Conservation (phyloP, 306 rosid genomes). For the Dalbergia cochinchinensis region DNA sequence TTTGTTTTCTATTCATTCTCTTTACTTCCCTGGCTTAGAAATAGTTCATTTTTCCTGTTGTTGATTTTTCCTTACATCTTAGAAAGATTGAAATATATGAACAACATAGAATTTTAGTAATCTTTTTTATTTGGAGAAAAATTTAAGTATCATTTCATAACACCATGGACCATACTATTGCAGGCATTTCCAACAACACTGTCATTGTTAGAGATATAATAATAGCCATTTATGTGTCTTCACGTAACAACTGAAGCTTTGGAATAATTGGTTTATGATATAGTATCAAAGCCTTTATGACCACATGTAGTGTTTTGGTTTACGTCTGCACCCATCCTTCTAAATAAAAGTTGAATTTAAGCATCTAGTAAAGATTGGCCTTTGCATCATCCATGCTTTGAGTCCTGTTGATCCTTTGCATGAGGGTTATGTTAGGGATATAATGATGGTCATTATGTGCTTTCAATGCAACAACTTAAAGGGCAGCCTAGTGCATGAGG, state of each 20-base stretch:
- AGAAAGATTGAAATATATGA: conserved; percentile 33
- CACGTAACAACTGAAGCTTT: neutral
- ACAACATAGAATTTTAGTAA: conserved; percentile 8
- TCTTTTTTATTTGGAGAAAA: neutral
- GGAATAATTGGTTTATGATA: neutral
- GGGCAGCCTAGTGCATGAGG: no score
- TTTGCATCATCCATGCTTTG: neutral
- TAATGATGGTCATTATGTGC: neutral
- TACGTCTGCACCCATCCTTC: neutral
- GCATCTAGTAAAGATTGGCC: neutral
- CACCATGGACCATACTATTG: neutral
- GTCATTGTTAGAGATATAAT: neutral
- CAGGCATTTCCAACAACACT: neutral
- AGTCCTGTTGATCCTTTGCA: neutral
- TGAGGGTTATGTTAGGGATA: neutral
- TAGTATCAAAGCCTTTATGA: neutral
- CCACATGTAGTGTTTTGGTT: neutral
- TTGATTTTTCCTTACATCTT: conserved; percentile 1
- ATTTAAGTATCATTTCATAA: conserved; percentile 13
- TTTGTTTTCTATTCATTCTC: neutral
- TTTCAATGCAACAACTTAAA: neutral
- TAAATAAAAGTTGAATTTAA: neutral
- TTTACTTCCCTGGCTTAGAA: neutral
- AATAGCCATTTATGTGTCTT: neutral
- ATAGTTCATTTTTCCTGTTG: neutral